Percentiles rank a stretch among this genome's conserved stretches.
Conservation (phyloP, 1,284 basidiomycete genomes). For the Malassezia dermatis region DNA sequence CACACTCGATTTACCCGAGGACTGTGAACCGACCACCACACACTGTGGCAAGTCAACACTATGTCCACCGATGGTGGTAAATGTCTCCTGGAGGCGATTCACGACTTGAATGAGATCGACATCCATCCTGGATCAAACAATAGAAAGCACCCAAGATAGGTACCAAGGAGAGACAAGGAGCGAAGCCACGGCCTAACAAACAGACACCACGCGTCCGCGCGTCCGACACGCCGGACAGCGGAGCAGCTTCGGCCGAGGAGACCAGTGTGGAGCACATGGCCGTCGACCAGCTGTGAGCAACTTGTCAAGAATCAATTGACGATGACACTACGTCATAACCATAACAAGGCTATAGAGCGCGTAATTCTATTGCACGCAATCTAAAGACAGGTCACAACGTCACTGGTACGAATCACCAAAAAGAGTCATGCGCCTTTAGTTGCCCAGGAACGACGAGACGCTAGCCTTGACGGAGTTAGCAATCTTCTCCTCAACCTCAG, state of each 20-base stretch:
- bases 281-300: background rate
- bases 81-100: conserved; percentile 71
- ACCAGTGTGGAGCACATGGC: background rate
- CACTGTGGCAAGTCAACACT: conserved; percentile 53
- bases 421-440: conserved; percentile 18
- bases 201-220: background rate
- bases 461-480: conserved; percentile 32
- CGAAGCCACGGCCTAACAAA: background rate
- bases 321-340: conserved; percentile 1
- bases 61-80: conserved; percentile 50
- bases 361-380: background rate
- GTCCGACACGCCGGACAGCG: background rate
- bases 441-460: conserved; percentile 37
- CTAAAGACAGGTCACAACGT: background rate
- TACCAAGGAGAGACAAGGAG: background rate
- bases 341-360: background rate
- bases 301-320: background rate
- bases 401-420: background rate
- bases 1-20: conserved; percentile 93
- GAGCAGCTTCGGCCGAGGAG: background rate
- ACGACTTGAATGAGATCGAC: conserved; percentile 83
- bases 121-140: conserved; percentile 27
- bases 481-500: conserved; percentile 76
- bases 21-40: conserved; percentile 95
- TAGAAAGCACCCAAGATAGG: background rate